Base-by-base conservation (phyloP, 352 stramenopile genomes). In the Phytophthora niederhauseri region DNA sequence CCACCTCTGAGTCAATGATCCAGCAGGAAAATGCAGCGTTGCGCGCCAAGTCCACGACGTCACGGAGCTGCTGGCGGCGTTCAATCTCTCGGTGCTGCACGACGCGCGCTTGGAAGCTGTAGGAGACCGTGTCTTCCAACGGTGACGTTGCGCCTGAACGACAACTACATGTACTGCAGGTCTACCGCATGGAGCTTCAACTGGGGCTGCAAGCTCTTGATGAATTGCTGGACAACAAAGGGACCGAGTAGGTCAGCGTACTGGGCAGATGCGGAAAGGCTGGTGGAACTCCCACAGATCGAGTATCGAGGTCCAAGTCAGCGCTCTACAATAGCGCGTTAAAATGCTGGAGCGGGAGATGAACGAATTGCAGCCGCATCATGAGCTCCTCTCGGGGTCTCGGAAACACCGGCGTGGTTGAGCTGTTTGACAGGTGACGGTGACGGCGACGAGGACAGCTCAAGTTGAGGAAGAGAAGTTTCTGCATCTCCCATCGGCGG, bases 1-100 rank as follows among this genome's bases (percentile, higher is more conserved):
- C 36, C 14, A 61, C 51, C 22, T 66, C 36, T 54, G 66, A 68
- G 1, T 53, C 30, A 12, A n/a, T 75, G 17, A 36, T 19, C 12
- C 17, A 60, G 28, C 56, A 43, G 46, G 57, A 75, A 17, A 68
- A 64, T 52, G 41, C 51, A 17, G 70, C 45, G 15, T 60, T 77
- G 41, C 57, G 66, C 24, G 61, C 52, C 70, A 77, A 60, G 57
- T 77, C 8, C 61, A 75, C 24, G 70, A 77, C 19, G 57, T 75
- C 7, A 72, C 57, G 4, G 66, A 77, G 38, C 24, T 77, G 5
- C 22, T 75, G 19, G 70, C 70, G 30, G 66, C 50, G 20, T 77
- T 72, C 55, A 58, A 77, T 63, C 71, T 75, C 1, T 75, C 57
- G n/a, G 61, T 61, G 34, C 26, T 78, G 3, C 38, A 72, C 9